Base-by-base conservation (phyloP, 306 rosid genomes). In the Cicer cuneatum region DNA sequence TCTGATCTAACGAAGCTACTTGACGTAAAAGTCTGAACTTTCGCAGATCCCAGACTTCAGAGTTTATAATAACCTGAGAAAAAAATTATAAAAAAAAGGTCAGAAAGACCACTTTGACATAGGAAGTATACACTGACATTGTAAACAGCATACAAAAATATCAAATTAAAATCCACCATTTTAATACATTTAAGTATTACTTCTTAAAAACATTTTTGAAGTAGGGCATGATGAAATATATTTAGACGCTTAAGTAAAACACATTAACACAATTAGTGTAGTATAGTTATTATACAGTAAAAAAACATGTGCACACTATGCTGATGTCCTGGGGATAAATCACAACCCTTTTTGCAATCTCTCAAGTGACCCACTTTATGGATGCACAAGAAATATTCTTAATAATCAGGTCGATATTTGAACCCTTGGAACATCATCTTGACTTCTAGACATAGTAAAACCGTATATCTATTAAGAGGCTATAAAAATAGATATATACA, bases 11-110 rank as follows among this genome's bases (percentile, higher is more conserved):
- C 5, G 99, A 95, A 83, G 98, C 97, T 40, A 95, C 98, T 65
- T 96, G 92, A 0, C 99, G 96, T 21, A 92, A 85, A 72, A 95
- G 90, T 75, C 95, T 87, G 49, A 86, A 89, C 79, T 92, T 95
- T 63, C 99, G 92, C 54, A 90, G 86, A 94, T 91, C 99, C 99
- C 99, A 95, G 63, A 95, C 99, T 85, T 95, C 99, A 0, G 98
- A 95, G 85, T 95, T 95, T 81, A 95, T 92, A 80, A 95, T 95
- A 47, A 92, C 97, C 99, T 95, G 81, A 53, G 5, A 67, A 70
- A 45, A 38, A 43, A 33, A 73, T 54, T 35, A 6, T 48, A 6
- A 24, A 35, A 39, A 18, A 41, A 56, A 60, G 63, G 76, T 78
- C 10, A 74, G 61, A 66, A 47, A 64, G 1, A 66, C 58, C 15